Evolutionary conservation across 1,284 basidiomycete species (phyloP).

Genomic region (Volvariella surrecta): DNA sequence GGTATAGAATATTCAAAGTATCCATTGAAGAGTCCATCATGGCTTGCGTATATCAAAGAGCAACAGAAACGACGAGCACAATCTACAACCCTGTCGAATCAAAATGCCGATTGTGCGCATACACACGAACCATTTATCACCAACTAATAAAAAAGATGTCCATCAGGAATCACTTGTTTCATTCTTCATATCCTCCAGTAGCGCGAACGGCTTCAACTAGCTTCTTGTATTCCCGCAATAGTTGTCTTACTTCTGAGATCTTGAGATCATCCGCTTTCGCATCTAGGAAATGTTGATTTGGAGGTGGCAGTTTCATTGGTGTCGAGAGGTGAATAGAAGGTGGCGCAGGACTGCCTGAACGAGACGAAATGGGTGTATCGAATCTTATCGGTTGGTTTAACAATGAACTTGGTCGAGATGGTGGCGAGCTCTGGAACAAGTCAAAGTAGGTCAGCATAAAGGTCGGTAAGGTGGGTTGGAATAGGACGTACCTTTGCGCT

Average conservation of each 20-base stretch:
- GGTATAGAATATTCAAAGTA: too few species aligned
- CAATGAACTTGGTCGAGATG: constrained; percentile 38
- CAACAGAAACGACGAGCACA: too few species aligned
- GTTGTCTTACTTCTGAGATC: constrained; percentile 65
- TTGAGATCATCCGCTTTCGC: constrained; percentile 65
- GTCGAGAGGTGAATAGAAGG: constrained; percentile 9
- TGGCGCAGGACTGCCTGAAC: constrained; percentile 31
- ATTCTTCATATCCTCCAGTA: constrained; percentile 34
- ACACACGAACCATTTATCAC: too few species aligned
- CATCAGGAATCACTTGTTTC: too few species aligned
- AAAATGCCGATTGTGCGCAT: too few species aligned
- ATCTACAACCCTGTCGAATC: too few species aligned
- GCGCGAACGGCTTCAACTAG: constrained; percentile 42
- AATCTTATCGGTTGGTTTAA: constrained; percentile 14
- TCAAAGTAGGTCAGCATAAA: background rate
- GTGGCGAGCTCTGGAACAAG: constrained; percentile 29
- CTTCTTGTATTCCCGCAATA: constrained; percentile 70
- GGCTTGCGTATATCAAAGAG: too few species aligned
- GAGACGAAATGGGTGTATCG: constrained; percentile 29
- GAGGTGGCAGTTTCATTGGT: constrained; percentile 31
- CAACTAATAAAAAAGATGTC: too few species aligned
- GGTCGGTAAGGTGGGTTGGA: background rate
- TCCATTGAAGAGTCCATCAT: too few species aligned
- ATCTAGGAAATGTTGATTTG: constrained; percentile 58
- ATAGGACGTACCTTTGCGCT: constrained; percentile 28